Evolutionary conservation across 2,329 filamentous ascomycete genomes (phyloP).

Genomic region (Fusarium aywerte): DNA sequence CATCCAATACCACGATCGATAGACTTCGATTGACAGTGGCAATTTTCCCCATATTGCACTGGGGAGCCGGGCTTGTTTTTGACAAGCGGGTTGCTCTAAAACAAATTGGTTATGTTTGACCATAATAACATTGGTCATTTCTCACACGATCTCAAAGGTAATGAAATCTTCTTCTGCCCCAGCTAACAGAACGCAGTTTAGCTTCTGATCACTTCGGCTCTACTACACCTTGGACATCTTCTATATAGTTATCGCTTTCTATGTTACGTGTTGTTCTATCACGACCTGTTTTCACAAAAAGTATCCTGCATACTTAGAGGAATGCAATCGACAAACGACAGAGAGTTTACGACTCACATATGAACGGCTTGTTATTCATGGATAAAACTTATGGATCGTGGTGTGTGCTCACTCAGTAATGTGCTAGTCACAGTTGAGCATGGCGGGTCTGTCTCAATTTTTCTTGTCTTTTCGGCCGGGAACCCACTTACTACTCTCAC

Average conservation of each 20-base stretch:
- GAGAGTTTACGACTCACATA: constrained; percentile 1
- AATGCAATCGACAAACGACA: not conserved
- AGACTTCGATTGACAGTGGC: constrained; percentile 26
- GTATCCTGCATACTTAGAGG: not conserved
- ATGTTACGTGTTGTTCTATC: not conserved
- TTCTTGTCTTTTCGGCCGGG: constrained; percentile 12
- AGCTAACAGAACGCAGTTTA: constrained; percentile 18
- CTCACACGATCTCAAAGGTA: constrained; percentile 31
- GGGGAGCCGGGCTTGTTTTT: constrained; percentile 25
- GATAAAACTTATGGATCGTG: constrained; percentile 14
- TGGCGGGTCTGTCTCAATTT: constrained; percentile 44
- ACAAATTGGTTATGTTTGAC: constrained; percentile 37
- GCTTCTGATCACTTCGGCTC: not conserved
- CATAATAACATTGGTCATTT: constrained; percentile 20
- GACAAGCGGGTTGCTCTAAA: constrained; percentile 26
- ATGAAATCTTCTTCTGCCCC: constrained; percentile 17
- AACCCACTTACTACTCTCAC: constrained; percentile 40
- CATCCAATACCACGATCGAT: constrained; percentile 31
- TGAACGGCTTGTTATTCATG: constrained; percentile 21
- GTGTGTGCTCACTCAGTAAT: constrained; percentile 35
- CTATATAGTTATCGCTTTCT: not conserved
- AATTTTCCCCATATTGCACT: constrained; percentile 16
- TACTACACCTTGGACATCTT: not conserved
- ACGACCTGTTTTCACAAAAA: not conserved
- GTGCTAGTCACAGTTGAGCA: constrained; percentile 39